Conservation (phyloP, 306 rosid species). For the Lupinus albus region DNA sequence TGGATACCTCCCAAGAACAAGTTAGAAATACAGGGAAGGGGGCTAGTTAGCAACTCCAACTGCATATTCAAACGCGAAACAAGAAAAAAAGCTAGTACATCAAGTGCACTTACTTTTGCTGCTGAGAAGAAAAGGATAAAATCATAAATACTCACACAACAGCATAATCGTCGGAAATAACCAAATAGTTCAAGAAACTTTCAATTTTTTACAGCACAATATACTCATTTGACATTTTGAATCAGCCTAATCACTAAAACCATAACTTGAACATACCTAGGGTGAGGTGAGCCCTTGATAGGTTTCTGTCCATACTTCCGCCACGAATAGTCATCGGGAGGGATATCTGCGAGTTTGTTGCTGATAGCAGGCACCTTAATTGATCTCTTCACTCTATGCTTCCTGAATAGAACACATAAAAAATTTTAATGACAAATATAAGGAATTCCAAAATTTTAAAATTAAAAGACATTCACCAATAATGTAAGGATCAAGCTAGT, state of each 20-base stretch:
- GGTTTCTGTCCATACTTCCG: conserved; percentile 99
- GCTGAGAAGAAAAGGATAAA: not conserved
- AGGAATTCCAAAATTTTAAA: conserved; percentile 17
- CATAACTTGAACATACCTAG: conserved; percentile 61
- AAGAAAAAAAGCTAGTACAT: not conserved
- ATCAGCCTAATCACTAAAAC: conserved; percentile 24
- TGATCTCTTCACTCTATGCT: conserved; percentile 89
- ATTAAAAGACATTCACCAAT: conserved; percentile 12
- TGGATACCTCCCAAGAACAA: not conserved
- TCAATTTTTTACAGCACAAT: not conserved
- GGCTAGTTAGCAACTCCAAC: conserved; percentile 7
- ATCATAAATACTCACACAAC: conserved; percentile 37
- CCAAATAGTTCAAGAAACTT: conserved; percentile 15
- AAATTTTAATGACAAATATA: conserved; percentile 1
- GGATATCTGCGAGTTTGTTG: conserved; percentile 97
- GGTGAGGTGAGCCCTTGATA: conserved; percentile 99
- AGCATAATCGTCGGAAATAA: conserved; percentile 1
- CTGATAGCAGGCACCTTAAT: conserved; percentile 98
- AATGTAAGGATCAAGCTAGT: not conserved
- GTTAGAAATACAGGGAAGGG: not conserved
- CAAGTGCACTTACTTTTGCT: conserved; percentile 7
- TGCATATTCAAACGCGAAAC: too few species aligned
- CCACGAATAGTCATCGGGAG: conserved; percentile 99
- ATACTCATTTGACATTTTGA: conserved; percentile 10
- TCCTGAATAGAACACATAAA: conserved; percentile 52